Evolutionary conservation across 139 green algal genomes (phyloP).

Genomic region (Chlamydomonas sphaeroides): DNA sequence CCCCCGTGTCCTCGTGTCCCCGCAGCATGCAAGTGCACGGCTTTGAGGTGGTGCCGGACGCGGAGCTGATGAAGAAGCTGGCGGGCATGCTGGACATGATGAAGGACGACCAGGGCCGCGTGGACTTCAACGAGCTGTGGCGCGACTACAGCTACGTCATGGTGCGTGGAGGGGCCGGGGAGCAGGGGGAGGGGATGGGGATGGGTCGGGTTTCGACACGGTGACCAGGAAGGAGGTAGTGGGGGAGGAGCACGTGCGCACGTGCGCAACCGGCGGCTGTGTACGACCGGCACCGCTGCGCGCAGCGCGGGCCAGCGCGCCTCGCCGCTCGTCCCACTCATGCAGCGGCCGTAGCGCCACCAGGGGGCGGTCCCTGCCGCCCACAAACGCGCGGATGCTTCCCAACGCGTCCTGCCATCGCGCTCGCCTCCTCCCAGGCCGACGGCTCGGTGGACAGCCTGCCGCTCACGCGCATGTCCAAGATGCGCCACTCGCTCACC

Average conservation of each 20-base stretch:
- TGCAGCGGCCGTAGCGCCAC: too few species aligned
- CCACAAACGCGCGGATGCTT: too few species aligned
- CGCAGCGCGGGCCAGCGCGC: too few species aligned
- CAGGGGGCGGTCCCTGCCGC: too few species aligned
- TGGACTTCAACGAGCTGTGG: slow-evolving; percentile 68
- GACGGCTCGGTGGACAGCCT: slow-evolving; percentile 4
- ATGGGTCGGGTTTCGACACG: not conserved
- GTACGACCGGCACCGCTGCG: too few species aligned
- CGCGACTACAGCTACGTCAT: slow-evolving; percentile 61
- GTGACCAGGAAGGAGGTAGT: not conserved
- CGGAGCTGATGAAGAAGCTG: slow-evolving; percentile 21
- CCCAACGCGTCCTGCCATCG: too few species aligned
- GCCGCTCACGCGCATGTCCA: slow-evolving; percentile 19
- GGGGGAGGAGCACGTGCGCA: too few species aligned
- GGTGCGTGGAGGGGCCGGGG: not conserved
- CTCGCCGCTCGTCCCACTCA: too few species aligned
- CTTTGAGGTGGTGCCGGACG: slow-evolving; percentile 30
- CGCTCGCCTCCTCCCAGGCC: not conserved
- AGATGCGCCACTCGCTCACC: slow-evolving; percentile 16
- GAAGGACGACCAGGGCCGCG: slow-evolving; percentile 52
- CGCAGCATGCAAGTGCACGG: slow-evolving; percentile 38
- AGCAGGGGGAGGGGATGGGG: not conserved
- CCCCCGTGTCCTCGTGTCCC: too few species aligned
- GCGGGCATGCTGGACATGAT: slow-evolving; percentile 39
- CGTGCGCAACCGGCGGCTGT: too few species aligned